phyloP scores from a whole-genome alignment of 2,329 filamentous ascomycete genomes.

The Hortaea werneckii region DNA sequence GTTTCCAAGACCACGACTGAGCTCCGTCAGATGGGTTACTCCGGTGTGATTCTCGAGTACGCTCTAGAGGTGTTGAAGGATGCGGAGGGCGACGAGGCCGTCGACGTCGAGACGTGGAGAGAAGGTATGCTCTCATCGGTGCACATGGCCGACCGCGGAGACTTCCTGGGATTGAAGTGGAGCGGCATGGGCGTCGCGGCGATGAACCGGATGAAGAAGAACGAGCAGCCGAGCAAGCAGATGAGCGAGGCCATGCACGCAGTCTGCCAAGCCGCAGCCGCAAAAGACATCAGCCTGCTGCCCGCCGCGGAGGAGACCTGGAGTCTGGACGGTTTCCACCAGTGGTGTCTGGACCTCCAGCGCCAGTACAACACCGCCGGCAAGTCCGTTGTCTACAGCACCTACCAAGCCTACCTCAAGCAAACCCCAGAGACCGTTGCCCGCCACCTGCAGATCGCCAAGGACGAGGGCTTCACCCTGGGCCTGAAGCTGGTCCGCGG shows the following conservation, averaged over 20 bases:
- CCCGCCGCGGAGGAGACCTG: constrained; percentile 80
- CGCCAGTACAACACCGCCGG: constrained; percentile 42
- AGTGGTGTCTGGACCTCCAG: constrained; percentile 70
- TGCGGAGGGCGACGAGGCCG: constrained; percentile 43
- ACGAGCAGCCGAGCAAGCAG: constrained; percentile 51
- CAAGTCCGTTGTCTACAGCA: constrained; percentile 61
- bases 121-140: constrained; percentile 67
- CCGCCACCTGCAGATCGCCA: constrained; percentile 37
- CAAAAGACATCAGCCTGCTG: constrained; percentile 61
- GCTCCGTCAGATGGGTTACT: constrained; percentile 66
- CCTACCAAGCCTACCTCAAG: constrained; percentile 50
- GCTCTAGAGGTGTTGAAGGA: constrained; percentile 63
- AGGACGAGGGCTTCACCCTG: constrained; percentile 40
- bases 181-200: constrained; percentile 71
- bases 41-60: constrained; percentile 75
- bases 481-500: constrained; percentile 49
- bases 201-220: constrained; percentile 53
- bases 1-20: constrained; percentile 54
- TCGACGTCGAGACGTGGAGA: constrained; percentile 62
- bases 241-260: constrained; percentile 61
- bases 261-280: constrained; percentile 62
- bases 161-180: constrained; percentile 55
- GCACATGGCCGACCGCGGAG: constrained; percentile 39
- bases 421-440: constrained; percentile 34
- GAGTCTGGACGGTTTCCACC: constrained; percentile 69